Percentiles rank a stretch among this genome's conserved stretches.
These are phyloP conservation scores for Phytophthora macrochlamydospora DNA, from an alignment of 352 stramenopile species.

Conservation along the genomic window DNA sequence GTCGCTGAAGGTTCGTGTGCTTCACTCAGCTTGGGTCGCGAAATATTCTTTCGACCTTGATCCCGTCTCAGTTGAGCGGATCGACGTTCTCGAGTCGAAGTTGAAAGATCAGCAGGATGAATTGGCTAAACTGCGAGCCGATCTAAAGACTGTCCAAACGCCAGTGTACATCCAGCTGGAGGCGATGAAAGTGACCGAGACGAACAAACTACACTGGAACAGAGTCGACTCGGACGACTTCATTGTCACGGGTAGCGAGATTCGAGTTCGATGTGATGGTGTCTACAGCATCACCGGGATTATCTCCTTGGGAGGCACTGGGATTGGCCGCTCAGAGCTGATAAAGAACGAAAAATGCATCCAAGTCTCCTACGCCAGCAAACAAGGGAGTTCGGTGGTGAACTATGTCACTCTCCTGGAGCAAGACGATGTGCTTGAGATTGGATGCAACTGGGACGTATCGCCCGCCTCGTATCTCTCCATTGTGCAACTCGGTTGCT, in stretches of 20 bases:
- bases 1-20: background rate
- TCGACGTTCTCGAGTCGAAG: conserved; percentile 25
- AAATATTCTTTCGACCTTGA: conserved; percentile 24
- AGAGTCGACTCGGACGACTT: background rate
- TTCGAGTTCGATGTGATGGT: background rate
- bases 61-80: conserved; percentile 16
- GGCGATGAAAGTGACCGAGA: background rate
- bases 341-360: background rate
- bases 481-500: background rate
- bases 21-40: conserved; percentile 2
- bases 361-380: background rate
- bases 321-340: background rate
- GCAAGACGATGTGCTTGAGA: background rate
- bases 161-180: background rate
- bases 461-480: background rate
- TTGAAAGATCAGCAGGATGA: conserved; percentile 10
- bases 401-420: background rate
- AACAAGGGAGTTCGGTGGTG: background rate
- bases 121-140: background rate
- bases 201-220: background rate
- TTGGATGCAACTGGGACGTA: background rate
- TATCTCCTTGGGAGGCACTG: background rate
- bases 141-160: background rate
- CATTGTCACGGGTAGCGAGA: background rate
- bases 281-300: background rate